phyloP scores from a whole-genome alignment of 352 stramenopile genomes.

The Pythium vanterpoolii region DNA sequence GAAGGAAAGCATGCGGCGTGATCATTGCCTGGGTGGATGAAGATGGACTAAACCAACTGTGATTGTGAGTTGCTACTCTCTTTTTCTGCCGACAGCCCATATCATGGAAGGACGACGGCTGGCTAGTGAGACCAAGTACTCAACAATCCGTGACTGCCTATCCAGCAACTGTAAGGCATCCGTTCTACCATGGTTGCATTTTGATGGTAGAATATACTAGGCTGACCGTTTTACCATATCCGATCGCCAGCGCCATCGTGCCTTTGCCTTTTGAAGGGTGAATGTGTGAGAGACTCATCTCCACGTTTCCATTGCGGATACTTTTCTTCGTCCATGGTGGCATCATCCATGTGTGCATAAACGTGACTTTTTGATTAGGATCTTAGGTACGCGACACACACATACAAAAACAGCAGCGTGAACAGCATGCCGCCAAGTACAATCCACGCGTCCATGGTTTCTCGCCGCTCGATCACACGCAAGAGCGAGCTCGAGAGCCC shows the following conservation, averaged over 20 bases:
- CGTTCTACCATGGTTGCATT: not conserved
- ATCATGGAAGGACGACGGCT: not conserved
- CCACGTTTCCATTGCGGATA: not conserved
- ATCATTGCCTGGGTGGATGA: not conserved
- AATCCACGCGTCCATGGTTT: slow-evolving; percentile 85
- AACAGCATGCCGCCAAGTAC: slow-evolving; percentile 79
- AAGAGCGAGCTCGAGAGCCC: slow-evolving; percentile 80
- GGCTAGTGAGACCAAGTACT: not conserved
- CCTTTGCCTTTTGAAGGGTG: not conserved
- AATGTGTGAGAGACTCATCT: not conserved
- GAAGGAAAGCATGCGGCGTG: slow-evolving; percentile 20
- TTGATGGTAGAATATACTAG: not conserved
- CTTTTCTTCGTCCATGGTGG: no score
- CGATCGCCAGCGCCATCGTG: not conserved
- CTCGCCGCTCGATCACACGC: slow-evolving; percentile 76
- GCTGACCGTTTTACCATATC: not conserved
- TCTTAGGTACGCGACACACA: slow-evolving; percentile 64
- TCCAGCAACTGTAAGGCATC: slow-evolving; percentile 1
- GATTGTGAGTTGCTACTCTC: slow-evolving; percentile 14
- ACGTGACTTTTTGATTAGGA: slow-evolving; percentile 9
- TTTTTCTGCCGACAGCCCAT: not conserved
- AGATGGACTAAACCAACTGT: slow-evolving; percentile 13
- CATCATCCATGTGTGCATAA: not conserved
- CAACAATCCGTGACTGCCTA: not conserved
- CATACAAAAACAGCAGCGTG: slow-evolving; percentile 78